Conservation (phyloP, 2,329 filamentous ascomycete species). For the Pyricularia sp. region DNA sequence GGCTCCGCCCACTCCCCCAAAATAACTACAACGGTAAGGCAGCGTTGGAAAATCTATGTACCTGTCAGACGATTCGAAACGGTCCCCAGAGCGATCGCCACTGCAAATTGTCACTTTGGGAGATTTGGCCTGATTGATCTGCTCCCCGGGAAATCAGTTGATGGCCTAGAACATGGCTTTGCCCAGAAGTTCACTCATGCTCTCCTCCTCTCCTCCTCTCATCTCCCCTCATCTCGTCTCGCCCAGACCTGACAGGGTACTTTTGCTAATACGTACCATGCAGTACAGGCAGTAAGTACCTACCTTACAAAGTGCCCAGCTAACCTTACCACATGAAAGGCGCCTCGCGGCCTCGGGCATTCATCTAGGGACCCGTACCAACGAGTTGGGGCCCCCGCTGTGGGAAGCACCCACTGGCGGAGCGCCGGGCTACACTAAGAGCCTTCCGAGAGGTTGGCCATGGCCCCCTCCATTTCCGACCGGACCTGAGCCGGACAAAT, state of each 20-base stretch:
- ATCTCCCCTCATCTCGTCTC: neutral
- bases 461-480: neutral
- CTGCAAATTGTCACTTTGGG: neutral
- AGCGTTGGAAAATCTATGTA: neutral
- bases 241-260: neutral
- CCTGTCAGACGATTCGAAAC: neutral
- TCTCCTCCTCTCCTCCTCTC: neutral
- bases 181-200: neutral
- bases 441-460: neutral
- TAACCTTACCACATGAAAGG: neutral
- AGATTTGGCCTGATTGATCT: neutral
- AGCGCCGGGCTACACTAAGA: neutral
- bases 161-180: neutral
- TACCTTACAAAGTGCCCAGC: neutral
- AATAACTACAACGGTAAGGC: neutral
- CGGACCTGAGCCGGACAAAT: neutral
- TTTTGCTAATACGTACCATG: neutral
- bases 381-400: neutral
- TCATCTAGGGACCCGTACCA: neutral
- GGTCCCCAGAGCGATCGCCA: neutral
- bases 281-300: neutral
- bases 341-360: neutral
- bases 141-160: neutral
- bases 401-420: neutral
- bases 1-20: neutral